Percentiles rank a stretch among this genome's conserved stretches.
Conservation (phyloP, 2,329 filamentous ascomycete genomes). For the Zasmidium cellare region DNA sequence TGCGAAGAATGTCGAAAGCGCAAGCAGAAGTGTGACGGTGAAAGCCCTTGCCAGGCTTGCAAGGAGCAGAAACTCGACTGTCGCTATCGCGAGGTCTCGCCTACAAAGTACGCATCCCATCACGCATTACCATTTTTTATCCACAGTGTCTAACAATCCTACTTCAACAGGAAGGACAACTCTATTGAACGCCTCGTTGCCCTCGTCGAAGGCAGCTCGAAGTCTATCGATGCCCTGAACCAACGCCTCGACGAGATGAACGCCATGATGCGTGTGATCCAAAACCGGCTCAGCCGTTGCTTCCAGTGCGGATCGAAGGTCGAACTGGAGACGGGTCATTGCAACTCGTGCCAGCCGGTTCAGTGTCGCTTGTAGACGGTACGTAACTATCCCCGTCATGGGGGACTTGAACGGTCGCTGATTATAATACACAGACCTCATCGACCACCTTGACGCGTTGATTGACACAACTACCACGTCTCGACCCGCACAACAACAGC, state of each 20-base stretch:
- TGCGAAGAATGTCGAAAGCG: slow-evolving; percentile 27
- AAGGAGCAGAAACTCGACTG: slow-evolving; percentile 27
- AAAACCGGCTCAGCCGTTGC: slow-evolving; percentile 21
- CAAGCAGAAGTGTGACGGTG: slow-evolving; percentile 27
- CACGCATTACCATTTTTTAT: not conserved
- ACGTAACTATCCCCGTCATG: too few species aligned
- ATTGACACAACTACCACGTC: too few species aligned
- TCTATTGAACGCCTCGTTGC: slow-evolving; percentile 22
- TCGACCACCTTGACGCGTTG: too few species aligned
- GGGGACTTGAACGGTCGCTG: too few species aligned
- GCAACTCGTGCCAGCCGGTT: slow-evolving; percentile 13
- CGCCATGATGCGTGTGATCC: slow-evolving; percentile 15
- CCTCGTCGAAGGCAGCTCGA: slow-evolving; percentile 19
- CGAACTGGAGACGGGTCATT: slow-evolving; percentile 19
- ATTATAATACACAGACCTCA: too few species aligned
- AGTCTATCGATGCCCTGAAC: slow-evolving; percentile 23
- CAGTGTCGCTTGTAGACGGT: slow-evolving; percentile 14
- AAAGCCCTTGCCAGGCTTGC: slow-evolving; percentile 23
- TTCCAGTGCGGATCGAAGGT: slow-evolving; percentile 19
- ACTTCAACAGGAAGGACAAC: slow-evolving; percentile 21
- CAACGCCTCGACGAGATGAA: slow-evolving; percentile 23
- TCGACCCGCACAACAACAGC: not conserved
- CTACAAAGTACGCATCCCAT: slow-evolving; percentile 21
- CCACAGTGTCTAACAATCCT: not conserved
- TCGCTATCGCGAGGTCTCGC: slow-evolving; percentile 25